Evolutionary conservation across 192 early-diverging fungal genomes (phyloP), one percentile per base, ranked within the genome.

Genomic region (Spizellomyces sp.): DNA sequence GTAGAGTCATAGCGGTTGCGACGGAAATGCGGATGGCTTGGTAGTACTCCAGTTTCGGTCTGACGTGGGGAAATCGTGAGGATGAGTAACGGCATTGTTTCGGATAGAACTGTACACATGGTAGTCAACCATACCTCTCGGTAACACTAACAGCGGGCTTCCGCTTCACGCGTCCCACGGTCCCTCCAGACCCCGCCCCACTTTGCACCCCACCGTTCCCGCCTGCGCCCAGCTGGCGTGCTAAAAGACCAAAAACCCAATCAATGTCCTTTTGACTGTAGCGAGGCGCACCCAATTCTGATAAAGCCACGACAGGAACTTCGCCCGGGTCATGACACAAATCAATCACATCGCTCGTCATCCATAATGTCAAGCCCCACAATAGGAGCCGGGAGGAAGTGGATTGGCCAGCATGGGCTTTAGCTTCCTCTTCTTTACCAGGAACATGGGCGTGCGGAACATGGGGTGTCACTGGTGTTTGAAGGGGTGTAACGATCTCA

Each of bases 331-430:
- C 69, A 27, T 62, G 45, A 57, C 62, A 72, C 70, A 72, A 43
- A 44, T 77, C 71, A 19, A 78, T 41, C 54, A 78, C 19, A 54
- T 78, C 76, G 21, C 43, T 17, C 6, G 71, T 74, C 71, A 78
- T 78, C 71, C 76, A 69, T 44, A 78, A 54, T 21, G 76, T 78
- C n/a, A 78, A 46, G 48, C 76, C 76, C 76, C 76, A 78, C 44
- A 78, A 58, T 7, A 74, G 43, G 9, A 77, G 63, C 3, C 71
- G 48, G 42, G n/a, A 27, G 27, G 67, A 22, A 14, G 70, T 66
- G 27, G 71, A 73, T 36, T 67, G 71, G 21, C 64, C 71, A 3
- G 71, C 17, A 19, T 17, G 21, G 4, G 52, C 47, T 6, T 21
- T 44, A 41, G 45, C 8, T 58, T 9, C 19, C 43, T n/a, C 42